Conservation (phyloP, 345 rosid species). For the Moricandia arvensis region DNA sequence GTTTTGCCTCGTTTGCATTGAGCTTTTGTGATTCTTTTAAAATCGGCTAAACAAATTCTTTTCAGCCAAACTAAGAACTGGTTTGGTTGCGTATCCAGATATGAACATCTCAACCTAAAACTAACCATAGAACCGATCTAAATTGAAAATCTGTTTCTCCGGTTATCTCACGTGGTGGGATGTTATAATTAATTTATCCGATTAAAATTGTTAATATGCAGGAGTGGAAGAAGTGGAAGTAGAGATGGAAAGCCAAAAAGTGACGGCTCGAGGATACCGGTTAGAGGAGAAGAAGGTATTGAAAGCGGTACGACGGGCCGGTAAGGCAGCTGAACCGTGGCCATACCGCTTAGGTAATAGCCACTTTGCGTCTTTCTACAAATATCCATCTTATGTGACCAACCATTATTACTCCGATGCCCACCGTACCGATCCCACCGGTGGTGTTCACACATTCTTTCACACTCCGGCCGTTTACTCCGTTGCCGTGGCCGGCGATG, state of each 20-base stretch:
- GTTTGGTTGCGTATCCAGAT: not conserved
- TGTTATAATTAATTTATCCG: not conserved
- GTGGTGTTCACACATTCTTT: slow-evolving; percentile 62
- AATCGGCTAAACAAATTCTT: not conserved
- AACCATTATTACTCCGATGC: slow-evolving; percentile 71
- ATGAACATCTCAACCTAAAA: not conserved
- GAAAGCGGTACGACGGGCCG: slow-evolving; percentile 64
- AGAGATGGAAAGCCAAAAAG: slow-evolving; percentile 81
- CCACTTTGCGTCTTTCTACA: slow-evolving; percentile 77
- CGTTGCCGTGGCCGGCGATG: slow-evolving; percentile 79
- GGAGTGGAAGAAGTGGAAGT: slow-evolving; percentile 89
- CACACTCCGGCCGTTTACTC: slow-evolving; percentile 80
- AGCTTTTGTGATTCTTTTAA: not conserved
- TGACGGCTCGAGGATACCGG: slow-evolving; percentile 59
- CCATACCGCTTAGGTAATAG: slow-evolving; percentile 72
- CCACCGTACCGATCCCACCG: slow-evolving; percentile 42
- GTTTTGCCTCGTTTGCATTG: not conserved
- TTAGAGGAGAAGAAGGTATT: slow-evolving; percentile 70
- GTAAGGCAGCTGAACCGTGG: slow-evolving; percentile 93
- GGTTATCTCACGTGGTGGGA: not conserved
- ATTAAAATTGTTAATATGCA: slow-evolving; percentile 1
- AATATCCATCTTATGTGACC: slow-evolving; percentile 67
- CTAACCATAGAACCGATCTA: not conserved
- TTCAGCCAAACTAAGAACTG: not conserved
- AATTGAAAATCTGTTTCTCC: not conserved